Evolutionary conservation across 2,329 filamentous ascomycete genomes (phyloP).

Genomic region (Dothidotthia symphoricarpi): DNA sequence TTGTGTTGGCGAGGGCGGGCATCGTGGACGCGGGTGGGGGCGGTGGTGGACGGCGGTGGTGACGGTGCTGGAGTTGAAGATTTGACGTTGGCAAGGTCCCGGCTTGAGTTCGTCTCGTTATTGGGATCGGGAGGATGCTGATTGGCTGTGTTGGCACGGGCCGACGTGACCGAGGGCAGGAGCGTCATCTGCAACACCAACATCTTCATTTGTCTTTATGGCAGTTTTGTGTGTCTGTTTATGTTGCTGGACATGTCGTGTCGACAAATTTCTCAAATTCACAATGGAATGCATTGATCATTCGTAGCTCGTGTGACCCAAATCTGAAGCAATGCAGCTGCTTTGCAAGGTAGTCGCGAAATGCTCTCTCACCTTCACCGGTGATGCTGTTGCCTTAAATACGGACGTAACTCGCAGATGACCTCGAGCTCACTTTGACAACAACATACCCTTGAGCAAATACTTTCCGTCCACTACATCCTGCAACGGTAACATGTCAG

Average conservation of each 20-base stretch:
- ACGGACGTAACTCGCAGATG: too few species aligned
- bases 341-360: too few species aligned
- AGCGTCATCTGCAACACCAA: conserved; percentile 5
- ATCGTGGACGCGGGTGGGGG: conserved; percentile 43
- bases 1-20: conserved; percentile 50
- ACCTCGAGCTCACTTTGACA: too few species aligned
- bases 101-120: neutral
- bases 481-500: neutral
- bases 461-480: neutral
- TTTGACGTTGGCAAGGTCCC: conserved; percentile 12
- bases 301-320: too few species aligned
- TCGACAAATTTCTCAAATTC: too few species aligned
- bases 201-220: neutral
- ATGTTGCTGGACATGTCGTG: too few species aligned
- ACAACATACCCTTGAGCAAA: too few species aligned
- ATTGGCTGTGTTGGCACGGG: conserved; percentile 17
- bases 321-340: too few species aligned
- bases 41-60: conserved; percentile 23
- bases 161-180: conserved; percentile 2
- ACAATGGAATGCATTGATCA: too few species aligned
- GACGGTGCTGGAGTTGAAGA: conserved; percentile 24
- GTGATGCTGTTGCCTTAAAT: too few species aligned
- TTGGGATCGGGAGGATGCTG: conserved; percentile 11
- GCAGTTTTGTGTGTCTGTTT: too few species aligned
- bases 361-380: too few species aligned